phyloP scores from a whole-genome alignment of 2,329 filamentous ascomycete genomes.

The Tolypocladium nubicola region DNA sequence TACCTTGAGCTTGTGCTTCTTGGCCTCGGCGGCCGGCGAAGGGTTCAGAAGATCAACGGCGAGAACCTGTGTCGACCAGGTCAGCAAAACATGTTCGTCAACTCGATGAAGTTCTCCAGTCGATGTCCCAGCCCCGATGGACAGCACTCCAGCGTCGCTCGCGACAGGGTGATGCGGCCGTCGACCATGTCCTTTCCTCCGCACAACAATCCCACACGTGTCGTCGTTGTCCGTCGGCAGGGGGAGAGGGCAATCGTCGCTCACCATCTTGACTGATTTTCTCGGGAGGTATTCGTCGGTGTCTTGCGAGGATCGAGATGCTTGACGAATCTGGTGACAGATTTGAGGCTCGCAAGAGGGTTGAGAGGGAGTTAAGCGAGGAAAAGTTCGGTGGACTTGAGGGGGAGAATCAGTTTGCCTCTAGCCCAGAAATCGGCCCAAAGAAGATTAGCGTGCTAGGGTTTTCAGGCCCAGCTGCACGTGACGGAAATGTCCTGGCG shows the following conservation, averaged over 20 bases:
- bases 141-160: conserved; percentile 8
- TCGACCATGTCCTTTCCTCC: conserved; percentile 1
- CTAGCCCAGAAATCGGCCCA: conserved; percentile 25
- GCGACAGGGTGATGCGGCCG: conserved; percentile 8
- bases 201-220: conserved; percentile 9
- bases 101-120: background rate
- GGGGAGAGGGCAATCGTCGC: conserved; percentile 21
- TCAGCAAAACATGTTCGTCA: conserved; percentile 31
- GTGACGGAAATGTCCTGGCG: conserved; percentile 14
- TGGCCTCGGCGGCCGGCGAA: conserved; percentile 90
- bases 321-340: conserved; percentile 45
- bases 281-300: conserved; percentile 28
- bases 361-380: conserved; percentile 33
- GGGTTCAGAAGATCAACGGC: conserved; percentile 99
- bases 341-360: conserved; percentile 42
- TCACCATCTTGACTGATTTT: conserved; percentile 62
- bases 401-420: conserved; percentile 22
- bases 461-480: conserved; percentile 24
- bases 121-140: conserved; percentile 3
- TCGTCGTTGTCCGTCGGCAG: conserved; percentile 6
- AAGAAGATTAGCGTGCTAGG: conserved; percentile 27
- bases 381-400: conserved; percentile 36
- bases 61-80: conserved; percentile 68
- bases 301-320: conserved; percentile 36
- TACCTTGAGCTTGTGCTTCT: conserved; percentile 99